Conservation (phyloP, 352 stramenopile genomes). For the Poterioochromonas sp. region DNA sequence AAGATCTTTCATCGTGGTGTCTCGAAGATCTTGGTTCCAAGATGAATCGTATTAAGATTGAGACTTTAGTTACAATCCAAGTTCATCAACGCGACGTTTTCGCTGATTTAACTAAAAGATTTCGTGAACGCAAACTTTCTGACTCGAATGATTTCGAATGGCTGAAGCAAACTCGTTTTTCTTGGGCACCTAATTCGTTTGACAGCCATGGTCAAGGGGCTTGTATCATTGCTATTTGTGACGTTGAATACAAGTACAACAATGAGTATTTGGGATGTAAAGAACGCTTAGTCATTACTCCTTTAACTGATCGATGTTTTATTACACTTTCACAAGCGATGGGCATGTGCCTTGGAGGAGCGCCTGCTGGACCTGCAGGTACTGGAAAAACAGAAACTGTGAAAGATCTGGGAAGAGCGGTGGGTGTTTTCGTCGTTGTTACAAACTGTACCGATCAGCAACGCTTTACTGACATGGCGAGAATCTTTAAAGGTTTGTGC, state of each 20-base stretch:
- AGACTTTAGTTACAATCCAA: conserved; percentile 84
- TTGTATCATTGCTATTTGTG: conserved; percentile 80
- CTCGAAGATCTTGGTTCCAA: conserved; percentile 73
- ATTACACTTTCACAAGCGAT: conserved; percentile 79
- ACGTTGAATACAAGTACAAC: conserved; percentile 86
- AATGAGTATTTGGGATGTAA: conserved; percentile 84
- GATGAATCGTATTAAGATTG: conserved; percentile 78
- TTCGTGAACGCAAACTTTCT: conserved; percentile 80
- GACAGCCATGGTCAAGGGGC: conserved; percentile 70
- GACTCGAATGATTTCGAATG: conserved; percentile 85
- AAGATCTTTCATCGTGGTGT: conserved; percentile 77
- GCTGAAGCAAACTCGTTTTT: conserved; percentile 84
- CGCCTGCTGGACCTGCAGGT: conserved; percentile 65
- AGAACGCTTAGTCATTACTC: conserved; percentile 78
- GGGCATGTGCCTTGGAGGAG: conserved; percentile 79
- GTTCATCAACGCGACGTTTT: conserved; percentile 89
- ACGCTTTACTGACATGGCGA: conserved; percentile 76
- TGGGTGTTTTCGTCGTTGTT: conserved; percentile 79
- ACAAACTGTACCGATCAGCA: conserved; percentile 82
- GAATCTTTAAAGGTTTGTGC: conserved; percentile 80
- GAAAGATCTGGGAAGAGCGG: conserved; percentile 74
- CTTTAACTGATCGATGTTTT: conserved; percentile 78
- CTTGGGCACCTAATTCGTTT: conserved; percentile 63
- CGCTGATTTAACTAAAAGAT: conserved; percentile 69
- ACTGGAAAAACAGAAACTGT: conserved; percentile 70